Percentiles rank a stretch among this genome's conserved stretches.
phyloP scores from a whole-genome alignment of 257 asterid species.

The Capsicum rhomboideum region DNA sequence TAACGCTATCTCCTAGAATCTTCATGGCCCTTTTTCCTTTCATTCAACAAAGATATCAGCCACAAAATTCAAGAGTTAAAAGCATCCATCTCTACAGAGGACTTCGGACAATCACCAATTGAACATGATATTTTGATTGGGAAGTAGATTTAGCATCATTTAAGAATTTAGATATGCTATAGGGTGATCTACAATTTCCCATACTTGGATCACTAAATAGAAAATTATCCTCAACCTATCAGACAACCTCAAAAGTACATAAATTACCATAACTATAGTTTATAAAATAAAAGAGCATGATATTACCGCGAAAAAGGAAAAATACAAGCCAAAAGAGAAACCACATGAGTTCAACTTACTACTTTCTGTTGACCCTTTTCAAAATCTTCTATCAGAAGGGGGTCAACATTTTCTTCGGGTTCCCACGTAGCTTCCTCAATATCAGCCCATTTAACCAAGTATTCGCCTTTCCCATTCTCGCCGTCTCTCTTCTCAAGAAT shows the following conservation, averaged over 20 bases:
- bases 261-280: not conserved
- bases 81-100: not conserved
- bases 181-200: not conserved
- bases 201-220: not conserved
- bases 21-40: not conserved
- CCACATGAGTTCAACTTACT: not conserved
- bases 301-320: not conserved
- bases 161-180: not conserved
- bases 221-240: not conserved
- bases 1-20: not conserved
- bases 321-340: not conserved
- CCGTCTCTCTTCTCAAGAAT: slow-evolving; percentile 43
- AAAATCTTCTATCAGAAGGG: slow-evolving; percentile 42
- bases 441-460: slow-evolving; percentile 83
- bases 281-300: not conserved
- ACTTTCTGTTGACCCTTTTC: slow-evolving; percentile 21
- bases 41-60: not conserved
- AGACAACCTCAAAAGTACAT: not conserved
- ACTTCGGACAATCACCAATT: not conserved
- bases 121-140: not conserved
- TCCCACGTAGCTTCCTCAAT: slow-evolving; percentile 89
- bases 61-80: not conserved
- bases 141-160: not conserved
- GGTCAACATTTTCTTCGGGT: slow-evolving; percentile 81
- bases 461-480: slow-evolving; percentile 51